Conservation (phyloP, 768 basidiomycete genomes). For the Mycena polygramma region DNA sequence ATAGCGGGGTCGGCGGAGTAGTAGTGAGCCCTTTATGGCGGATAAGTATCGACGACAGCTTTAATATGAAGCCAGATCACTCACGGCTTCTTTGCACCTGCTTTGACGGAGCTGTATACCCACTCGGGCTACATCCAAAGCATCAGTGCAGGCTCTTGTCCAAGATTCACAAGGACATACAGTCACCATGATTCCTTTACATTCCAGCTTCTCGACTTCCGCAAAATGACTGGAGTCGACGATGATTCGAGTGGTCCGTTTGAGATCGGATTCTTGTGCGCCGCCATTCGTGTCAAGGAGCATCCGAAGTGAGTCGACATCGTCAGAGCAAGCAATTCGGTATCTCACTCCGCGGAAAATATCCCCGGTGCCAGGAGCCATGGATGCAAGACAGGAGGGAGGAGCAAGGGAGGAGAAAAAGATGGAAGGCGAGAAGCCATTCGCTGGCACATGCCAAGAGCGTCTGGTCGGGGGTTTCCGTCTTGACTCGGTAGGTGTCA, state of each 20-base stretch:
- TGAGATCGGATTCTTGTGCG: background rate
- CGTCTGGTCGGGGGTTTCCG: no score
- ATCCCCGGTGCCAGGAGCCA: background rate
- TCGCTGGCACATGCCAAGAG: no score
- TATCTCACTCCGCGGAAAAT: background rate
- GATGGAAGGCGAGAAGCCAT: no score
- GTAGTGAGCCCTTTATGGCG: conserved; percentile 8
- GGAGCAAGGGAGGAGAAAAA: background rate
- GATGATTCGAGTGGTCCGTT: background rate
- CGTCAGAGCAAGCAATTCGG: background rate
- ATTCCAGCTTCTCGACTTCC: background rate
- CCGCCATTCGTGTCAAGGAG: background rate
- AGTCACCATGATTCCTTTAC: background rate
- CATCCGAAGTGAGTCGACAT: background rate
- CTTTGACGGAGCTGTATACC: conserved; percentile 11
- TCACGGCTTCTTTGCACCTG: conserved; percentile 8
- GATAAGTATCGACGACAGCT: background rate
- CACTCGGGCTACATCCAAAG: background rate
- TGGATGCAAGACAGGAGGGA: background rate
- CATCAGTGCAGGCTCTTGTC: no score
- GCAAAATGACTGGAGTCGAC: background rate
- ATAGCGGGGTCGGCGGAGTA: conserved; percentile 11
- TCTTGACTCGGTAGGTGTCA: no score
- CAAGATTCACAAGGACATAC: background rate
- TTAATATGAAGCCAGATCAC: background rate